Base-by-base conservation (phyloP, 495 filamentous ascomycete genomes). In the Penicillium paxilli region DNA sequence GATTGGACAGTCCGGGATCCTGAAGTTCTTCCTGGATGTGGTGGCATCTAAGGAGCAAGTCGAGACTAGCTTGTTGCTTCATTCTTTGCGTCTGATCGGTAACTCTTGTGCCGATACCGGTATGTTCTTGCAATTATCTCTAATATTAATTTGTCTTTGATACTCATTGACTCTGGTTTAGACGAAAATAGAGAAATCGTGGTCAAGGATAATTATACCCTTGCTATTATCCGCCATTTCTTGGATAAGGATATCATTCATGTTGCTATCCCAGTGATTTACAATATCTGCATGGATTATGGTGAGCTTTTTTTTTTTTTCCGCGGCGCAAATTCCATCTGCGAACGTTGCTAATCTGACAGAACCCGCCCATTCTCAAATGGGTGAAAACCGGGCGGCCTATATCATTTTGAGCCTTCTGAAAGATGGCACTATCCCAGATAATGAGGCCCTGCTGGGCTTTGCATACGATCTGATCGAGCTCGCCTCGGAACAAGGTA, bases 41-140 rank as follows among this genome's bases (percentile, higher is more conserved):
- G 58, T 88, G 38, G 67, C 80, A 9, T 70, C 63, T 0, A 67
- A 59, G 24, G 59, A 71, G 16, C 66, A 66, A 2, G 51, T 65
- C 20, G 66, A 78, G 11, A 49, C 65, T 17, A 54, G 56, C 25
- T 47, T 79, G 24, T 54, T 77, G 26, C 66, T 80, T 6, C 84
- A 89, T 57, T 76, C 81, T 23, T 71, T 94, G 25, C 83, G 88
- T 14, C 56, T 93, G 21, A 74, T 91, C 60, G 90, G 87, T 2
- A 93, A 93, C 67, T 84, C 83, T n/a, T 92, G 88, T 68, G 89
- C 89, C 40, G 90, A 93, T 63, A 87, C 83, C 49, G 83, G 89
- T 88, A 70, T 61, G 76, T 59, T 30, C 40, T 12, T 12, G 3
- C n/a, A 9, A 19, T 14, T 23, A 26, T 42, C 19, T 33, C 14